Conservation (phyloP, 2,329 filamentous ascomycete species). For the Madurella fahalii region DNA sequence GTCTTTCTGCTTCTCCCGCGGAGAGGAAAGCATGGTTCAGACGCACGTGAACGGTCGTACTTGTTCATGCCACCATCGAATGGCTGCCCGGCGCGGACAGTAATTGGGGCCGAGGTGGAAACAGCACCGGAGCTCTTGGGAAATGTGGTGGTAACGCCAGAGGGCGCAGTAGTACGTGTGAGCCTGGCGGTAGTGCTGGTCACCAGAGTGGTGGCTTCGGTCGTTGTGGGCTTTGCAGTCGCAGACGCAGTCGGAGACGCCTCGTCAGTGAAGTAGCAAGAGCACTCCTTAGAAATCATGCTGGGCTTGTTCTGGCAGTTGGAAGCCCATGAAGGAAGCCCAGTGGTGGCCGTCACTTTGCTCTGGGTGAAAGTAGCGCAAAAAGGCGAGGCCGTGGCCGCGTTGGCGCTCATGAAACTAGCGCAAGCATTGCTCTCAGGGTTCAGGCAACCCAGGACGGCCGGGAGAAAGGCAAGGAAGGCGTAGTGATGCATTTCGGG, state of each 20-base stretch:
- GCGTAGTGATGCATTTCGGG: slow-evolving; percentile 10
- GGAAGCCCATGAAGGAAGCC: slow-evolving; percentile 6
- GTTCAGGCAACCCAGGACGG: slow-evolving; percentile 6
- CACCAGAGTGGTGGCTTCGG: not conserved
- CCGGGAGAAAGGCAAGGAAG: slow-evolving; percentile 7
- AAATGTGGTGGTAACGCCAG: slow-evolving; percentile 8
- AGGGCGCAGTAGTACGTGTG: not conserved
- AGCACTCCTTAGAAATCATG: slow-evolving; percentile 13
- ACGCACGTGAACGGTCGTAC: slow-evolving; percentile 12
- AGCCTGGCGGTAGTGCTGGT: not conserved
- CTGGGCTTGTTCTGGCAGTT: slow-evolving; percentile 14
- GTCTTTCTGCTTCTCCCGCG: not conserved
- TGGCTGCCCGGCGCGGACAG: not conserved
- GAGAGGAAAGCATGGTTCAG: not conserved
- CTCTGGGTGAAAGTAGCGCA: slow-evolving; percentile 13
- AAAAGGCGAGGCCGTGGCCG: slow-evolving; percentile 6
- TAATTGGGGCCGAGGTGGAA: slow-evolving; percentile 3
- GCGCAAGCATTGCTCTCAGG: slow-evolving; percentile 10
- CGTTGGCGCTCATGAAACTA: slow-evolving; percentile 10
- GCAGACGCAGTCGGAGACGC: not conserved
- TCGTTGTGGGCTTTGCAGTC: not conserved
- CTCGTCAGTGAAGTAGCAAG: slow-evolving; percentile 9
- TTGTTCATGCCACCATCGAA: slow-evolving; percentile 14
- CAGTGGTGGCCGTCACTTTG: slow-evolving; percentile 3
- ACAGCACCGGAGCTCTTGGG: slow-evolving; percentile 11